Base-by-base conservation (phyloP, 129 eudicot species). In the Smallanthus sonchifolius region DNA sequence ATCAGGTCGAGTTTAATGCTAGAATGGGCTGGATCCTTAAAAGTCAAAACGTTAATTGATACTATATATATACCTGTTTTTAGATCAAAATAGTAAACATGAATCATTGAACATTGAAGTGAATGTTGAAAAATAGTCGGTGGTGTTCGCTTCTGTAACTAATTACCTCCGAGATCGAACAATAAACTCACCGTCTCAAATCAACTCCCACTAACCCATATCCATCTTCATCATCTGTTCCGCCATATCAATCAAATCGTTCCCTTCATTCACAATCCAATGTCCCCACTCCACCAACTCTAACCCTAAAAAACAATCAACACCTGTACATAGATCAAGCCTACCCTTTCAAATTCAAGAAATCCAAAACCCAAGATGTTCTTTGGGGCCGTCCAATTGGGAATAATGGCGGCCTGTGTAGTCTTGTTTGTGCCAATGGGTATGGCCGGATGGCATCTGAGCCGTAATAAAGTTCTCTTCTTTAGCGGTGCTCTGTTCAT, bases 391-490 rank as follows among this genome's bases (percentile, higher is more conserved):
- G 89, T 94, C 79, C 98, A 91, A 64, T 84, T 90, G 54, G 98
- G 98, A 71, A 56, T 87, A 70, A 73, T 91, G 88, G 98, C 97
- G 77, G 98, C 98, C 72, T 85, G 88, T 47, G 55, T 90, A 6
- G 98, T 94, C 20, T 72, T 94, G 9, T 88, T 94, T 64, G 97
- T 94, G 11, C 98, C 98, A 49, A 88, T 94, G 97, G 97, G 86
- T 34, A 84, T 94, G 97, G 98, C 98, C 7, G 98, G 98, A 8
- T 94, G 91, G 93, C 97, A 90, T 75, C 87, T 94, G 59, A 94
- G 98, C 63, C 97, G 98, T 54, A 90, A 94, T 80, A 94, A 90
- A 75, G 83, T 94, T 82, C 89, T 94, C 51, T 94, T 94, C 82
- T 94, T 91, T 65, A 90, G 97, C 52, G 92, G 98, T 57, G 96